These are phyloP conservation scores for Nakazawaea anatomiae DNA, from an alignment of 805 yeast species.

Conservation along the genomic window DNA sequence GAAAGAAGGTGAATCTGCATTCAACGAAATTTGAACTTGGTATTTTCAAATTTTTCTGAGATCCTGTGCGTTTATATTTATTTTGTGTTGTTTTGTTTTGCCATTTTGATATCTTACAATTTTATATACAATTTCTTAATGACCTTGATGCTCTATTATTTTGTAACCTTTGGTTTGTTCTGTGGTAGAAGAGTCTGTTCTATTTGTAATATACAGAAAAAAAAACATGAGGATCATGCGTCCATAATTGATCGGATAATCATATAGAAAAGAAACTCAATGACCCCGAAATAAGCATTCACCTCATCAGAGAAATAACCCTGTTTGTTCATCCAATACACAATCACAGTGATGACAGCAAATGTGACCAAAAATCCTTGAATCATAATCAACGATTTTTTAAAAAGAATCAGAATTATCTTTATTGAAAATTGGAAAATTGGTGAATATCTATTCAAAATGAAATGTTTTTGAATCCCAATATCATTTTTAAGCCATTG, in stretches of 20 bases:
- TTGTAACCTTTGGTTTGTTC: no score
- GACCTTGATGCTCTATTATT: not conserved
- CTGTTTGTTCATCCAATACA: not conserved
- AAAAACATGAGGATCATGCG: not conserved
- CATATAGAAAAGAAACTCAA: not conserved
- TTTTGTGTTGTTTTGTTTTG: not conserved
- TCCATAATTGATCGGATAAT: not conserved
- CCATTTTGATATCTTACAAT: no score
- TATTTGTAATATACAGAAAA: no score
- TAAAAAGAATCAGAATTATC: not conserved
- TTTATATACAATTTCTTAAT: not conserved
- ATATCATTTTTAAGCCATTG: conserved; percentile 15
- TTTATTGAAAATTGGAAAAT: not conserved
- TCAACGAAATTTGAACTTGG: not conserved
- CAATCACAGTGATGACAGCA: not conserved
- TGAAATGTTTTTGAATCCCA: not conserved
- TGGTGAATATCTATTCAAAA: not conserved
- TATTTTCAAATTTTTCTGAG: not conserved
- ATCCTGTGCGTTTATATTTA: not conserved
- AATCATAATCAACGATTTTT: not conserved
- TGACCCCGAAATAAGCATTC: not conserved
- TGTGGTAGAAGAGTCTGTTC: no score
- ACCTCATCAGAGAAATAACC: not conserved
- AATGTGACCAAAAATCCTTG: not conserved
- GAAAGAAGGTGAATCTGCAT: conserved; percentile 44